Percentiles rank a stretch among this genome's conserved stretches.
phyloP scores from a whole-genome alignment of 331 rosid species.

The Malus hybrid region DNA sequence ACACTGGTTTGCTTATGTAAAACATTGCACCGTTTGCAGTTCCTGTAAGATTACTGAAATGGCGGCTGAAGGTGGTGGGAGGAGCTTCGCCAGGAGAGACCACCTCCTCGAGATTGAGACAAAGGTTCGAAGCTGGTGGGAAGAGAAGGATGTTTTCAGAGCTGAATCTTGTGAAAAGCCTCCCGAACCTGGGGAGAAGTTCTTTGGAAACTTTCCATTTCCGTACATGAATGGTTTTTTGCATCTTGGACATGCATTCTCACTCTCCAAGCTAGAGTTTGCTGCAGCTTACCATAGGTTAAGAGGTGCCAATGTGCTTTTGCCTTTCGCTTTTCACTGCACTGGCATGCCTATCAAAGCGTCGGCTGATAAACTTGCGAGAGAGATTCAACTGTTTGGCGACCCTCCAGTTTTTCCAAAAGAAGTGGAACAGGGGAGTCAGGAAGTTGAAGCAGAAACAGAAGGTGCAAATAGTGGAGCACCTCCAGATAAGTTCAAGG shows the following conservation, averaged over 20 bases:
- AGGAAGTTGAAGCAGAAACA: conserved; percentile 28
- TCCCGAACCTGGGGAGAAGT: conserved; percentile 58
- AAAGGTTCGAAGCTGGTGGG: conserved; percentile 72
- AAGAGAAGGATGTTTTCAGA: conserved; percentile 54
- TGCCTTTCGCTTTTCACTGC: conserved; percentile 89
- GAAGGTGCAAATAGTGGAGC: conserved; percentile 30
- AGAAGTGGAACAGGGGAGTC: conserved; percentile 23
- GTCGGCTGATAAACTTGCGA: conserved; percentile 77
- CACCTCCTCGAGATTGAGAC: conserved; percentile 63
- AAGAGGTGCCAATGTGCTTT: conserved; percentile 75
- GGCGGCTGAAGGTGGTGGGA: conserved; percentile 66
- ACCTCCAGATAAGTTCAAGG: conserved; percentile 69
- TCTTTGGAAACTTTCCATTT: conserved; percentile 80
- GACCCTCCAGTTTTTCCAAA: conserved; percentile 57
- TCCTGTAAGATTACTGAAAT: conserved; percentile 39
- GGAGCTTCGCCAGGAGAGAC: conserved; percentile 68
- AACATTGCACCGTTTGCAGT: conserved; percentile 37
- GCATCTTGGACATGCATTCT: conserved; percentile 83
- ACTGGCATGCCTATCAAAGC: conserved; percentile 97
- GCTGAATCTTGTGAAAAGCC: conserved; percentile 52
- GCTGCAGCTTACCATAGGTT: conserved; percentile 86
- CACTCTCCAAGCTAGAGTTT: conserved; percentile 69
- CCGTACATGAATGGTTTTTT: conserved; percentile 88
- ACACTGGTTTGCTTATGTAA: not conserved
- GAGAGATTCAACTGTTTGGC: conserved; percentile 67